Evolutionary conservation across 2,329 filamentous ascomycete species (phyloP).

Genomic region (Aspergillus floridensis): DNA sequence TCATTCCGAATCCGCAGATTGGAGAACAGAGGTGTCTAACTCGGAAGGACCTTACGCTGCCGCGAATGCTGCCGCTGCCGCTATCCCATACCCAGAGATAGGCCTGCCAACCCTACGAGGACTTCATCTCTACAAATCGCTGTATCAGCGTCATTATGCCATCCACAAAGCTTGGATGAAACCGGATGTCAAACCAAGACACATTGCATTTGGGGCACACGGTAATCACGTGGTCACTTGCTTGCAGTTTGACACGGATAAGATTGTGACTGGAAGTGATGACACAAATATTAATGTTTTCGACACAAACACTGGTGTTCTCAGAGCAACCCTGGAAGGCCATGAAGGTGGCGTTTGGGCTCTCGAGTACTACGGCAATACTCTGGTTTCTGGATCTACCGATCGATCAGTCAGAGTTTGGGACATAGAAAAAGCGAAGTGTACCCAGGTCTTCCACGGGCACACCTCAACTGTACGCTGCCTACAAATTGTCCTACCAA

Average conservation of each 20-base stretch:
- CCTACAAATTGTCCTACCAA: conserved; percentile 87
- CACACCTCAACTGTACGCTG: conserved; percentile 97
- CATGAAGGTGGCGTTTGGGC: conserved; percentile 99
- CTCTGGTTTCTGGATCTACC: conserved; percentile 90
- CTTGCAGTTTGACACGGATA: conserved; percentile 95
- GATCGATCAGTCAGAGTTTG: conserved; percentile 98
- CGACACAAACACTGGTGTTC: conserved; percentile 87
- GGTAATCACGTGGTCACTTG: conserved; percentile 96
- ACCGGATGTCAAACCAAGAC: conserved; percentile 74
- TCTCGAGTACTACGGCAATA: conserved; percentile 92
- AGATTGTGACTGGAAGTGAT: conserved; percentile 95
- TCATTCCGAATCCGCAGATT: conserved; percentile 42
- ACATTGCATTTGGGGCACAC: conserved; percentile 95
- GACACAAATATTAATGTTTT: conserved; percentile 98
- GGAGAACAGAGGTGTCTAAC: conserved; percentile 47
- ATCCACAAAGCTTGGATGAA: conserved; percentile 92
- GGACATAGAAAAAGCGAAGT: conserved; percentile 92
- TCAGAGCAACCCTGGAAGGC: conserved; percentile 79
- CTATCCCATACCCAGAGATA: conserved; percentile 76
- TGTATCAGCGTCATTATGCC: conserved; percentile 89
- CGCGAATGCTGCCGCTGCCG: conserved; percentile 77
- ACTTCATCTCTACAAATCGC: conserved; percentile 91
- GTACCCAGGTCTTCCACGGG: conserved; percentile 93
- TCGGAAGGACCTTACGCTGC: conserved; percentile 81
- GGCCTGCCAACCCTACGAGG: conserved; percentile 75